Conservation (phyloP, 805 yeast genomes). For the Kluyveromyces starmeri region DNA sequence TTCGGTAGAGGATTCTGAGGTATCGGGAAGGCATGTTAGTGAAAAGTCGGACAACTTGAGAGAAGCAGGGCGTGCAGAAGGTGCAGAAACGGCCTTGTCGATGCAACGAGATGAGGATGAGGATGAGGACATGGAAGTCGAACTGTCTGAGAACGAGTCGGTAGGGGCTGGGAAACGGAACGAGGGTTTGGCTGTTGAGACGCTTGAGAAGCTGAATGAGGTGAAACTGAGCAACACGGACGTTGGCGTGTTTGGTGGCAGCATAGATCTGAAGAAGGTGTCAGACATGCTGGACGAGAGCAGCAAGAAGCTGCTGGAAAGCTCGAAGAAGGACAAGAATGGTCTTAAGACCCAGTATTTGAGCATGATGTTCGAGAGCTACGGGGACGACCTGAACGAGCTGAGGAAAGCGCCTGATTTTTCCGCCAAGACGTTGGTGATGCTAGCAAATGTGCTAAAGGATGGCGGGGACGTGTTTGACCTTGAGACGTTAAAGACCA, state of each 20-base stretch:
- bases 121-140: slow-evolving; percentile 20
- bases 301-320: slow-evolving; percentile 14
- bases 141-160: not conserved
- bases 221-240: slow-evolving; percentile 30
- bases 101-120: slow-evolving; percentile 24
- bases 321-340: slow-evolving; percentile 4
- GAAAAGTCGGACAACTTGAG: slow-evolving; percentile 4
- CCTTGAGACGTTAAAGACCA: slow-evolving; percentile 36
- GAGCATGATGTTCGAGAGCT: slow-evolving; percentile 45
- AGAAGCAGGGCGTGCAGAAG: not conserved
- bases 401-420: slow-evolving; percentile 60
- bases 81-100: slow-evolving; percentile 5
- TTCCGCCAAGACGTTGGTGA: slow-evolving; percentile 44
- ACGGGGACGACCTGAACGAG: slow-evolving; percentile 52
- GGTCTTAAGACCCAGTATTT: slow-evolving; percentile 44
- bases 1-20: slow-evolving; percentile 14
- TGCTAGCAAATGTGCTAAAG: slow-evolving; percentile 49
- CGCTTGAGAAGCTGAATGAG: slow-evolving; percentile 15
- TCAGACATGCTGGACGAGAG: slow-evolving; percentile 24
- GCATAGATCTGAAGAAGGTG: slow-evolving; percentile 27
- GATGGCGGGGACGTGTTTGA: slow-evolving; percentile 54
- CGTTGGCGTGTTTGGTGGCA: slow-evolving; percentile 17
- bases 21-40: too few species aligned
- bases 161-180: slow-evolving; percentile 10
- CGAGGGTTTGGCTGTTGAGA: slow-evolving; percentile 11